These are phyloP conservation scores for Fusarium lyarnte DNA, from an alignment of 2,329 filamentous ascomycete species.

Conservation along the genomic window DNA sequence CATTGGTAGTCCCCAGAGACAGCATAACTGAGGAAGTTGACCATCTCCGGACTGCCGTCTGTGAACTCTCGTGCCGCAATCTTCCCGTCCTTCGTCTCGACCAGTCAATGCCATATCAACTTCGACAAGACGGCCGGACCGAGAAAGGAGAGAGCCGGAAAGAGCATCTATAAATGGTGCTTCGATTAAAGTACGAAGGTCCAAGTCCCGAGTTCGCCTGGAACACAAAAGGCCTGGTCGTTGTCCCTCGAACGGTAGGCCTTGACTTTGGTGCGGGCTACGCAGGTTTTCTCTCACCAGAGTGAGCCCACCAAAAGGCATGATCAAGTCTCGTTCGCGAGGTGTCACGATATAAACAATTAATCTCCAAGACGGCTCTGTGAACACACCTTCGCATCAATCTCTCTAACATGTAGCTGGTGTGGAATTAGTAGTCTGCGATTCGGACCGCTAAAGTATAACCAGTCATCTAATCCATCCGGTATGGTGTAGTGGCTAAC, in stretches of 20 bases:
- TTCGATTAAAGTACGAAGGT: too few relatives aligned
- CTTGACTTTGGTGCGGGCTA: not conserved
- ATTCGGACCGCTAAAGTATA: accelerated
- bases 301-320: too few relatives aligned
- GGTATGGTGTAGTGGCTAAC: slow-evolving; percentile 50
- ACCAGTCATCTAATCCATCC: slow-evolving; percentile 35
- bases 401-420: not conserved
- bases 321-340: not conserved
- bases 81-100: accelerated
- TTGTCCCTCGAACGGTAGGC: accelerated
- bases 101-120: too few relatives aligned
- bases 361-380: too few relatives aligned
- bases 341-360: too few relatives aligned
- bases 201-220: not conserved
- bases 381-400: too few relatives aligned
- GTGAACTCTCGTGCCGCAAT: accelerated
- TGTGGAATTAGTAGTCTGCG: accelerated
- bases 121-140: too few relatives aligned
- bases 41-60: too few relatives aligned
- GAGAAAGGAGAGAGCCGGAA: too few relatives aligned
- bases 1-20: accelerated
- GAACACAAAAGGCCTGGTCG: accelerated
- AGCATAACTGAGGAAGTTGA: not conserved
- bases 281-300: accelerated
- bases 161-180: too few relatives aligned